These are phyloP conservation scores for Mycena capillaripes DNA, from an alignment of 768 basidiomycete genomes.

Conservation along the genomic window DNA sequence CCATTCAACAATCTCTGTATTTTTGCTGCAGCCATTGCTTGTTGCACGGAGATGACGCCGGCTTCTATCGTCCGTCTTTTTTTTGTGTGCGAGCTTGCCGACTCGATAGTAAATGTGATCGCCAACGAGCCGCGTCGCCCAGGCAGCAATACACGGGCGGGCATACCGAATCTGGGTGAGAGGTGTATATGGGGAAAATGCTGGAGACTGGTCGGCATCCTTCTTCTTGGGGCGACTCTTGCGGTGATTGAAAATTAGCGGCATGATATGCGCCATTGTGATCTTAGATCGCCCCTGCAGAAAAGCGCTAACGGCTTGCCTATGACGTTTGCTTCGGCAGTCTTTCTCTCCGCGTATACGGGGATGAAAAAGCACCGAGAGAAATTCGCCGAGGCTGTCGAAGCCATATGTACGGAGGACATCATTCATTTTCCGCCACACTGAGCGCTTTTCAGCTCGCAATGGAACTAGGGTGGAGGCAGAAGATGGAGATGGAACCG, in stretches of 20 bases:
- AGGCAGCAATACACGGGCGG: neutral
- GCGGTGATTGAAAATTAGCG: neutral
- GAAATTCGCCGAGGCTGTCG: neutral
- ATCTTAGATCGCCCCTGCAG: neutral
- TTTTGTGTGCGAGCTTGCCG: neutral
- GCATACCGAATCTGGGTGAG: neutral
- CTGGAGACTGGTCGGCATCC: neutral
- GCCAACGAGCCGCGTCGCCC: neutral
- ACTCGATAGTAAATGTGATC: neutral
- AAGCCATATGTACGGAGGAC: slow-evolving; percentile 1
- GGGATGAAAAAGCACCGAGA: neutral
- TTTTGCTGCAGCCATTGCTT: neutral
- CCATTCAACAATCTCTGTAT: neutral
- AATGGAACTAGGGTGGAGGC: neutral
- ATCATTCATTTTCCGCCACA: neutral
- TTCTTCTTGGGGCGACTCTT: neutral
- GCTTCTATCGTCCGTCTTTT: neutral
- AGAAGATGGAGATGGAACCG: neutral
- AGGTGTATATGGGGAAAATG: neutral
- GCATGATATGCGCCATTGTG: neutral
- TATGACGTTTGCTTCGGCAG: neutral
- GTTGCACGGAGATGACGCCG: neutral
- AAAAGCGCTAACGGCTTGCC: neutral
- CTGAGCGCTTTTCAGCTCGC: neutral
- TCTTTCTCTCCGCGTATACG: neutral